These are phyloP conservation scores for Amanita muscaria DNA, from an alignment of 768 basidiomycete genomes.

Conservation along the genomic window DNA sequence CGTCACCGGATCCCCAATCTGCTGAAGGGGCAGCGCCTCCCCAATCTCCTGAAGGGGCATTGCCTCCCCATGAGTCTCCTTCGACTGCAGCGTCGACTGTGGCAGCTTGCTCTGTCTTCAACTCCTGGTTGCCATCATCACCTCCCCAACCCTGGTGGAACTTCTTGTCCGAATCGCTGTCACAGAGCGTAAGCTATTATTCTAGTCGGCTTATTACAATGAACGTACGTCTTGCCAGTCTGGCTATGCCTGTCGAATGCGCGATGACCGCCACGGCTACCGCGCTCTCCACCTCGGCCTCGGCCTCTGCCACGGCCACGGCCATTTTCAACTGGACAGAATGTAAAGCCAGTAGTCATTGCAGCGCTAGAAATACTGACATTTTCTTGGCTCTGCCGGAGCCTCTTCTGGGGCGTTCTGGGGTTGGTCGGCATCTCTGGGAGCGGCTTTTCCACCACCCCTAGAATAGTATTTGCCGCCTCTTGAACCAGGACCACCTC, in stretches of 20 bases:
- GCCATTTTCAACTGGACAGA: constrained; percentile 33
- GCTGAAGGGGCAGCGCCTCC: constrained; percentile 35
- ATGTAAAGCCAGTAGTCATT: constrained; percentile 6
- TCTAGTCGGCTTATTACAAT: constrained; percentile 2
- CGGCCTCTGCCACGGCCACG: constrained; percentile 39
- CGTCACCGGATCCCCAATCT: constrained; percentile 2
- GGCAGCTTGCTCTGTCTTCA: constrained; percentile 73
- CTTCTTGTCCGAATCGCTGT: constrained; percentile 93
- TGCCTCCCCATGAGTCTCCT: constrained; percentile 37
- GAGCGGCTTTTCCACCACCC: constrained; percentile 32
- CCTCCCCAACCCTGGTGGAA: constrained; percentile 93
- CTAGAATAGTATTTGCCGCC: constrained; percentile 61
- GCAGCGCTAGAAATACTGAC: constrained; percentile 19
- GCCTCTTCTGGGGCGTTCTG: constrained; percentile 22
- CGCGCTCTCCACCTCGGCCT: constrained; percentile 33
- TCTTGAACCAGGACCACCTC: constrained; percentile 53
- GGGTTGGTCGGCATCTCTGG: constrained; percentile 22
- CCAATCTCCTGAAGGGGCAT: constrained; percentile 43
- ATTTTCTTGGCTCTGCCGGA: constrained; percentile 24
- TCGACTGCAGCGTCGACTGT: constrained; percentile 61
- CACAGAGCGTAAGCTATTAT: constrained; percentile 10
- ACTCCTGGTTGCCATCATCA: constrained; percentile 78
- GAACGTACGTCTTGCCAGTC: constrained; percentile 71
- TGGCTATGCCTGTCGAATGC: constrained; percentile 80
- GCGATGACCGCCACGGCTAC: constrained; percentile 55